A percentile compares a stretch with the other conserved stretches of the same genome.
These are phyloP conservation scores for Arthrobotrys pseudoclavata DNA, from an alignment of 2,329 filamentous ascomycete species.

Conservation along the genomic window DNA sequence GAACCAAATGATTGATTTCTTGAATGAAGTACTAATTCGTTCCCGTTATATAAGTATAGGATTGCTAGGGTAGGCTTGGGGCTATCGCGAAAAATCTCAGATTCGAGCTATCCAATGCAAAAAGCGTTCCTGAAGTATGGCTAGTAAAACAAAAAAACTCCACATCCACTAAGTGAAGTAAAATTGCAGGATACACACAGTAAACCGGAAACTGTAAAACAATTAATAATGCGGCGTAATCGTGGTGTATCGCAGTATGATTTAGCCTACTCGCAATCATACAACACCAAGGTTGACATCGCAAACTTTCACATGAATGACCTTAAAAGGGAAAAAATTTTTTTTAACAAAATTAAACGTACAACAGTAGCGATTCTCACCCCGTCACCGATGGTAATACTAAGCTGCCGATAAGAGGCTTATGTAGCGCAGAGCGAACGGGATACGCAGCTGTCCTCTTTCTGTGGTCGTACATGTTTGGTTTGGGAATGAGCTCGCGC, in stretches of 20 bases:
- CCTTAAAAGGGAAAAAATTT: constrained; percentile 2
- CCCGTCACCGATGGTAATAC: constrained; percentile 57
- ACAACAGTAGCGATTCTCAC: constrained; percentile 53
- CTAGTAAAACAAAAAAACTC: too few species aligned
- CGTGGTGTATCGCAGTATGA: too few species aligned
- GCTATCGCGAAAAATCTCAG: too few species aligned
- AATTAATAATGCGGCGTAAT: too few species aligned
- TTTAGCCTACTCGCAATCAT: too few species aligned
- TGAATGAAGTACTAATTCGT: constrained; percentile 14
- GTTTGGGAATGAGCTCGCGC: neutral
- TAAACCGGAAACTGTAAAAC: too few species aligned
- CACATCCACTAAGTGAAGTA: too few species aligned
- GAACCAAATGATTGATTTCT: neutral
- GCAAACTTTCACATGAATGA: too few species aligned
- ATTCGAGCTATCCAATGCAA: neutral
- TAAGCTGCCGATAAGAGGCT: constrained; percentile 54
- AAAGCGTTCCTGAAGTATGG: neutral
- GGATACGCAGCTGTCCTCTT: constrained; percentile 32
- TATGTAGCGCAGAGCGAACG: constrained; percentile 47
- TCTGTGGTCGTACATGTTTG: constrained; percentile 29
- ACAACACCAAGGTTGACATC: too few species aligned
- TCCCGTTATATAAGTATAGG: neutral
- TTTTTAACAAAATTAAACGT: too few species aligned
- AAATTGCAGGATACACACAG: too few species aligned
- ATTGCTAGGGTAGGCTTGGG: neutral